phyloP scores from a whole-genome alignment of 495 filamentous ascomycete genomes.

The Daldinia grandis region DNA sequence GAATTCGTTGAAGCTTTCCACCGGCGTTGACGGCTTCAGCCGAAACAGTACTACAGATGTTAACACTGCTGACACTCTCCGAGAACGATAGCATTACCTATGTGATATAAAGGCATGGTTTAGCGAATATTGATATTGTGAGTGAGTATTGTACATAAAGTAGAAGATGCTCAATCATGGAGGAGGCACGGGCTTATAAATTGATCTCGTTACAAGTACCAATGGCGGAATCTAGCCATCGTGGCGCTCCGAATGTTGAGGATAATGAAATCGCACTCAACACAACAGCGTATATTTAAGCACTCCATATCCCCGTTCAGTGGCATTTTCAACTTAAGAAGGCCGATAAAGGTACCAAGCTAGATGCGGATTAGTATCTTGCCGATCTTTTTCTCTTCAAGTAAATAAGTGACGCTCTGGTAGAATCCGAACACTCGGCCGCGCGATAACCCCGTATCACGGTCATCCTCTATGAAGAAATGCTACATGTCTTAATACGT shows the following conservation, averaged over 20 bases:
- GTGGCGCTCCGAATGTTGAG: neutral
- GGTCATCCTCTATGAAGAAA: no score
- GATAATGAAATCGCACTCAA: neutral
- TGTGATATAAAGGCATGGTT: constrained; percentile 24
- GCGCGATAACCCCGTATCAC: no score
- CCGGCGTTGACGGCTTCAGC: neutral
- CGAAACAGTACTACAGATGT: constrained; percentile 8
- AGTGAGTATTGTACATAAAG: neutral
- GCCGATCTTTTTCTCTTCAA: neutral
- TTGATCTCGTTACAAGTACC: neutral
- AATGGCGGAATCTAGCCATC: neutral
- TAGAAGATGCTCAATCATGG: neutral
- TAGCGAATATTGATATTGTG: neutral
- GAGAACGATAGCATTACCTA: constrained; percentile 3
- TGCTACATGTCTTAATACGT: no score
- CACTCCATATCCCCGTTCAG: neutral
- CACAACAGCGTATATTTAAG: neutral
- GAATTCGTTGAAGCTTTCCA: constrained; percentile 17
- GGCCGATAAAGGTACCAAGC: neutral
- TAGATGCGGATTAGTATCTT: neutral
- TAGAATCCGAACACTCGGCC: neutral
- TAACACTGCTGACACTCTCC: neutral
- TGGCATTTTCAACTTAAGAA: neutral
- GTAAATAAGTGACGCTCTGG: neutral
- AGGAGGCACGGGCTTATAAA: neutral